Conservation (phyloP, 192 early-diverging fungal species). For the Kappamyces sp. region DNA sequence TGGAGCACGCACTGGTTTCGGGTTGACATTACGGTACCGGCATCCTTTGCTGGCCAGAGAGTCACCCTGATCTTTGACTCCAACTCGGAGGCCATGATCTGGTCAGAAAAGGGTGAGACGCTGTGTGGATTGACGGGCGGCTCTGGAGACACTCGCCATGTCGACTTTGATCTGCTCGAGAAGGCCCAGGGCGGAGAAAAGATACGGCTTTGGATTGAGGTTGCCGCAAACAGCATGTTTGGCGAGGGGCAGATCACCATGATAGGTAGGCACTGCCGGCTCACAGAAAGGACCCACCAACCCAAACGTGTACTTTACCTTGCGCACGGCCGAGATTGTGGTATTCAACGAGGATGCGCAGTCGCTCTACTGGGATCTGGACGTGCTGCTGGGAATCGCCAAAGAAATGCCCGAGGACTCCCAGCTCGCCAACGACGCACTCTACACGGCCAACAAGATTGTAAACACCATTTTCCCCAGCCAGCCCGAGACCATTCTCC, state of each 20-base stretch:
- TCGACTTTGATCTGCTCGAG: slow-evolving; percentile 44
- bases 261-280: no score
- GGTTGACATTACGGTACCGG: slow-evolving; percentile 64
- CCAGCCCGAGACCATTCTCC: slow-evolving; percentile 35
- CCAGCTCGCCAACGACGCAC: slow-evolving; percentile 69
- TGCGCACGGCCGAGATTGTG: slow-evolving; percentile 61
- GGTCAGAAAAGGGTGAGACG: slow-evolving; percentile 71
- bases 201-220: slow-evolving; percentile 77
- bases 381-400: slow-evolving; percentile 66
- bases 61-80: slow-evolving; percentile 87
- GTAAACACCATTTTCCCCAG: slow-evolving; percentile 64
- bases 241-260: slow-evolving; percentile 61
- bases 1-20: slow-evolving; percentile 40
- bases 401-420: slow-evolving; percentile 62
- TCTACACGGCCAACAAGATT: slow-evolving; percentile 72
- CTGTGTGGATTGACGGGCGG: slow-evolving; percentile 89
- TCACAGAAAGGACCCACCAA: no score
- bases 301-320: slow-evolving; percentile 51
- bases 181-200: slow-evolving; percentile 38
- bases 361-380: slow-evolving; percentile 68
- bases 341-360: slow-evolving; percentile 67
- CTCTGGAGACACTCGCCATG: slow-evolving; percentile 37
- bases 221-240: slow-evolving; percentile 91
- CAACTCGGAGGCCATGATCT: slow-evolving; percentile 84
- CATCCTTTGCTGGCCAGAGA: slow-evolving; percentile 58